Percentiles rank a stretch among this genome's conserved stretches.
These are phyloP conservation scores for Emergomyces orientalis DNA, from an alignment of 2,329 filamentous ascomycete genomes.

Conservation along the genomic window DNA sequence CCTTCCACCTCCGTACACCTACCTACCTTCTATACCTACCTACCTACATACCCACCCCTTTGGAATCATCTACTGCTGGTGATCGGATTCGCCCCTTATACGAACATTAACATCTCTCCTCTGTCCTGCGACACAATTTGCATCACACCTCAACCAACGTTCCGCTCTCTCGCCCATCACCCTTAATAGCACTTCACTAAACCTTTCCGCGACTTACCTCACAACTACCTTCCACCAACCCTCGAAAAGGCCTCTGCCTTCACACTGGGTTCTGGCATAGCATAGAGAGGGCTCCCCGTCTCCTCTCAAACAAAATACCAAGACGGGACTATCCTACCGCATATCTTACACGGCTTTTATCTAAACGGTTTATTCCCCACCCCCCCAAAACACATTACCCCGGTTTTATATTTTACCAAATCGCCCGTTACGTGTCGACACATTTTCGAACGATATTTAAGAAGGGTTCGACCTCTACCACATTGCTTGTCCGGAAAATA, in stretches of 20 bases:
- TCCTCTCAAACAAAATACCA: conserved; percentile 12
- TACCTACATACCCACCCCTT: not conserved
- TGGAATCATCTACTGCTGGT: conserved; percentile 3
- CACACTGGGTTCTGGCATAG: conserved; percentile 11
- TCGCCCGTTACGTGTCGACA: conserved; percentile 9
- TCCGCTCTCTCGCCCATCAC: conserved; percentile 1
- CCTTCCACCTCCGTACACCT: not conserved
- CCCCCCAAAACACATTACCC: conserved; percentile 6
- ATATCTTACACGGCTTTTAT: conserved; percentile 12
- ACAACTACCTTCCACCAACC: not conserved
- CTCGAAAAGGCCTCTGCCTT: not conserved
- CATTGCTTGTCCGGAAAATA: not conserved
- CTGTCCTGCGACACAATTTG: not conserved
- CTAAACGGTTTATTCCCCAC: conserved; percentile 16
- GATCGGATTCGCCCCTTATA: conserved; percentile 5
- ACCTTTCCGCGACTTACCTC: not conserved
- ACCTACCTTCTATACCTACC: not conserved
- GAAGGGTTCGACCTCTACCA: not conserved
- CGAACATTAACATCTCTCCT: not conserved
- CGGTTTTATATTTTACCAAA: not conserved
- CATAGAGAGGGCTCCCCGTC: conserved; percentile 16
- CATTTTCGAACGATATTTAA: not conserved
- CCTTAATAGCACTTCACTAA: not conserved
- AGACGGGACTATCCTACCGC: conserved; percentile 15
- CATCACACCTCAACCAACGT: not conserved